A percentile compares a stretch with the other conserved stretches of the same genome.
phyloP scores from a whole-genome alignment of 2,329 filamentous ascomycete genomes.

The Aspergillus brunneoviolaceus region DNA sequence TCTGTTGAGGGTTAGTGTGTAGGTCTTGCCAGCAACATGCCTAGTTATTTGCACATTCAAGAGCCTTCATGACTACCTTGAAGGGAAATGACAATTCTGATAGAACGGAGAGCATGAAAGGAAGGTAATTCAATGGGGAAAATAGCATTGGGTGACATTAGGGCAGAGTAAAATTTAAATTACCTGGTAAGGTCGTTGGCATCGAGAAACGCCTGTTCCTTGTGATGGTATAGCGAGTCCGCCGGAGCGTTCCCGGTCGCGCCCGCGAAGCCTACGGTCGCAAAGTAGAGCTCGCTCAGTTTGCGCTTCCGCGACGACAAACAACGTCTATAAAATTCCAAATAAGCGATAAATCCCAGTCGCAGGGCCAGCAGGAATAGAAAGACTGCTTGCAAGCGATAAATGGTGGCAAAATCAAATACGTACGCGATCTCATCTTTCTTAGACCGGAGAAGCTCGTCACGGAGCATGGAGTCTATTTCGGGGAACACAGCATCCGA shows the following conservation, averaged over 20 bases:
- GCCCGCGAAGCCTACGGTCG: constrained; percentile 60
- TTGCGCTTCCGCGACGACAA: constrained; percentile 86
- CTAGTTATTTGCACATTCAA: neutral
- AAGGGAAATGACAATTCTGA: neutral
- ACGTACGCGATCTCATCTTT: constrained; percentile 54
- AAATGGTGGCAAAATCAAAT: constrained; percentile 30
- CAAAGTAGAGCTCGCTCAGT: constrained; percentile 82
- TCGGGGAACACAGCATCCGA: constrained; percentile 50
- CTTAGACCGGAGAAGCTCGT: constrained; percentile 52
- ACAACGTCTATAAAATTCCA: constrained; percentile 48
- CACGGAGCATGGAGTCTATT: constrained; percentile 51
- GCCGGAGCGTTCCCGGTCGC: constrained; percentile 56
- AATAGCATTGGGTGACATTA: constrained; percentile 1
- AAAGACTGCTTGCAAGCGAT: constrained; percentile 22
- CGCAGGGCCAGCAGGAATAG: constrained; percentile 15
- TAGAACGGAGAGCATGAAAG: neutral
- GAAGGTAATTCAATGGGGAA: neutral
- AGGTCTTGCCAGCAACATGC: constrained; percentile 13
- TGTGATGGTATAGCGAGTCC: constrained; percentile 52
- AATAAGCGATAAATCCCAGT: constrained; percentile 37
- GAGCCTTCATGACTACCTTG: neutral
- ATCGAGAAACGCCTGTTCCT: constrained; percentile 56
- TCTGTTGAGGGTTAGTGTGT: constrained; percentile 36
- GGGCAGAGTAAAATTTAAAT: constrained; percentile 29
- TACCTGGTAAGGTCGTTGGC: constrained; percentile 59